These are phyloP conservation scores for Knufia fluminis DNA, from an alignment of 2,329 filamentous ascomycete species.

Conservation along the genomic window DNA sequence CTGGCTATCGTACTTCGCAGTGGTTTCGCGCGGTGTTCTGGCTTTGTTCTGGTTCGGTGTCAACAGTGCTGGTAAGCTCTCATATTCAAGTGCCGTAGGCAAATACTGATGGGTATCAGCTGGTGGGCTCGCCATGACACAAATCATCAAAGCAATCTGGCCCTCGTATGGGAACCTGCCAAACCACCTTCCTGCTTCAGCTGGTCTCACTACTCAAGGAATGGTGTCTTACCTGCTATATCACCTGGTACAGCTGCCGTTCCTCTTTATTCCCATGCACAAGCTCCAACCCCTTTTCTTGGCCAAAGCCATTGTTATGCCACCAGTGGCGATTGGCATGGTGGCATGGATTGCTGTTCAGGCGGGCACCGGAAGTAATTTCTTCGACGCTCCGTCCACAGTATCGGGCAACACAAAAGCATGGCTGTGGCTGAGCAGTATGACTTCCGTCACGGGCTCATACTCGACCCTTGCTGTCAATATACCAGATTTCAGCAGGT, in stretches of 20 bases:
- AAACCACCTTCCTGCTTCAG: constrained; percentile 25
- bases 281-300: constrained; percentile 20
- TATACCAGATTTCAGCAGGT: constrained; percentile 31
- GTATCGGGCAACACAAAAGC: constrained; percentile 15
- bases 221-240: no score
- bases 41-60: constrained; percentile 57
- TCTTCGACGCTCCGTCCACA: constrained; percentile 15
- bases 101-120: constrained; percentile 21
- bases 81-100: constrained; percentile 38
- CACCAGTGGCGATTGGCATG: constrained; percentile 20
- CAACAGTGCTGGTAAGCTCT: constrained; percentile 41
- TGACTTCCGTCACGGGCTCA: constrained; percentile 22
- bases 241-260: constrained; percentile 20
- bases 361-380: constrained; percentile 13
- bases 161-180: constrained; percentile 11
- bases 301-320: constrained; percentile 20
- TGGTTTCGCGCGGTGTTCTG: constrained; percentile 44
- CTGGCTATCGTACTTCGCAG: constrained; percentile 46
- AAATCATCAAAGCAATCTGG: constrained; percentile 46
- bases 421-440: constrained; percentile 17
- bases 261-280: constrained; percentile 21
- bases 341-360: constrained; percentile 18
- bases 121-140: constrained; percentile 31
- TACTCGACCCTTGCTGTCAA: constrained; percentile 30
- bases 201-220: no score